A percentile compares a stretch with the other conserved stretches of the same genome.
Conservation (phyloP, 352 stramenopile genomes). For the Globisporangium radiosum region DNA sequence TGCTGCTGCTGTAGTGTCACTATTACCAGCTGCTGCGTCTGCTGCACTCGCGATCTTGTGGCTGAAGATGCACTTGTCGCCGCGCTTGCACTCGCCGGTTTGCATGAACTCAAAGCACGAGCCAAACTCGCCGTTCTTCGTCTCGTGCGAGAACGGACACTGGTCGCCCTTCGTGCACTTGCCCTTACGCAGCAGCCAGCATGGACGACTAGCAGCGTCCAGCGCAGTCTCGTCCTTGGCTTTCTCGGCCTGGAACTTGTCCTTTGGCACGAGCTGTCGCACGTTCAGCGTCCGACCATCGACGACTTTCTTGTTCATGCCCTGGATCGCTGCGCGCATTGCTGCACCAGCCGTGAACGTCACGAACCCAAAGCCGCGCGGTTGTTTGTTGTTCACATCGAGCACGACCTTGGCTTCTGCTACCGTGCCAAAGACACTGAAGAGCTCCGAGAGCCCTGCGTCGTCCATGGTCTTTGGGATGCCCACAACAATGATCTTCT, state of each 20-base stretch:
- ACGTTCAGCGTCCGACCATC: constrained; percentile 72
- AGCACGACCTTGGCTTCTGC: constrained; percentile 71
- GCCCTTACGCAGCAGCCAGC: constrained; percentile 71
- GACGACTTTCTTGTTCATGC: constrained; percentile 70
- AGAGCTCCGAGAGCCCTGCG: constrained; percentile 58
- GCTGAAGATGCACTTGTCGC: constrained; percentile 67
- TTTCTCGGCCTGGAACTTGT: constrained; percentile 52
- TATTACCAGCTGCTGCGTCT: neutral
- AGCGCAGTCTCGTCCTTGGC: constrained; percentile 23
- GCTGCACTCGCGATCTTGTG: constrained; percentile 21
- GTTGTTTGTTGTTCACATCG: constrained; percentile 49
- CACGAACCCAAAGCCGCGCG: constrained; percentile 78
- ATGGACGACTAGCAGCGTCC: constrained; percentile 42
- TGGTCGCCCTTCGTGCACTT: constrained; percentile 65
- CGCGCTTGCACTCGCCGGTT: constrained; percentile 59
- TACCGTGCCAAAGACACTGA: constrained; percentile 61
- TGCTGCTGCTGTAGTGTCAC: neutral
- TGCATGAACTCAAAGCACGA: constrained; percentile 81
- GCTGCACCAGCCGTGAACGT: constrained; percentile 66
- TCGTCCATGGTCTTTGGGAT: constrained; percentile 75
- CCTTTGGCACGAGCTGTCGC: constrained; percentile 64
- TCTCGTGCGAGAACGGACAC: constrained; percentile 73
- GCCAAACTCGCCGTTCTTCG: constrained; percentile 62
- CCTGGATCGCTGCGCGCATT: constrained; percentile 66
- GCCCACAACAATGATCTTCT: constrained; percentile 83